Evolutionary conservation across 2,329 filamentous ascomycete species (phyloP).

Genomic region (Aspergillus ochraceoroseus): DNA sequence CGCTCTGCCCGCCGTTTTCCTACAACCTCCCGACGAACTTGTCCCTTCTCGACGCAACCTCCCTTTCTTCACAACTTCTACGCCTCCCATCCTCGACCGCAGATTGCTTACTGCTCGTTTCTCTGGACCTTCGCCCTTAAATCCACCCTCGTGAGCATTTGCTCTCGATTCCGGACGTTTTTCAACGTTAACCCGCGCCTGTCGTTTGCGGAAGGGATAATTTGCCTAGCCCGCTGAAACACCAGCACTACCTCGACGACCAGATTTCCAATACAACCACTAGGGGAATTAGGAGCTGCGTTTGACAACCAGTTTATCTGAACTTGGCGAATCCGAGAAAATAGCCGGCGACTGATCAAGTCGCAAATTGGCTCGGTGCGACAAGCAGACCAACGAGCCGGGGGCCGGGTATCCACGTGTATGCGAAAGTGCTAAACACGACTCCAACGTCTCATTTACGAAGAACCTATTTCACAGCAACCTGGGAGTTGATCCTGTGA

Average conservation of each 20-base stretch:
- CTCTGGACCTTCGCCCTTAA: no score
- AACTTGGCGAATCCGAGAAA: not conserved
- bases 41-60: constrained; percentile 5
- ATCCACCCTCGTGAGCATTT: not conserved
- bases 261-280: not conserved
- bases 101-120: not conserved
- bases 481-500: not conserved
- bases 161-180: not conserved
- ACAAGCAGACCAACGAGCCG: not conserved
- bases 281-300: not conserved
- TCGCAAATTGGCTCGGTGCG: not conserved
- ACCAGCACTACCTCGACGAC: constrained; percentile 3
- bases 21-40: constrained; percentile 4
- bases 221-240: no score
- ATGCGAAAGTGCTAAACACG: not conserved
- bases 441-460: not conserved
- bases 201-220: no score
- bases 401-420: not conserved
- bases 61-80: constrained; percentile 1
- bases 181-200: not conserved
- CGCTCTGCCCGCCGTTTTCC: constrained; percentile 10
- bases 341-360: not conserved
- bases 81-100: not conserved
- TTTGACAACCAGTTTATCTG: constrained; percentile 1
- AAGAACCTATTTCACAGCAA: not conserved